Conservation (phyloP, 1,284 basidiomycete genomes). For the Melanopsichium pennsylvanicum region DNA sequence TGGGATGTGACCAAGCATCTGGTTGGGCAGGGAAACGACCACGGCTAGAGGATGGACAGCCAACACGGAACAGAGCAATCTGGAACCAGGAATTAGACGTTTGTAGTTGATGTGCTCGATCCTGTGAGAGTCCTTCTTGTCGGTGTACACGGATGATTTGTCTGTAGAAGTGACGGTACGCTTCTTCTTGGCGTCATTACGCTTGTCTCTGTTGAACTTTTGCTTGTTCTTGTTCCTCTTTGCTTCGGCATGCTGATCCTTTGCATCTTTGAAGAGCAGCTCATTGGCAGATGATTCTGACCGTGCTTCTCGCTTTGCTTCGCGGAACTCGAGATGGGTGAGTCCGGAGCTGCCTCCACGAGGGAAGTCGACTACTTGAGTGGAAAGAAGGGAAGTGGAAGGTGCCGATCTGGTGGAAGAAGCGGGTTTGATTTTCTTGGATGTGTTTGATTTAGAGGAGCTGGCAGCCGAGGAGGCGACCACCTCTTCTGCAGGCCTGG, state of each 20-base stretch:
- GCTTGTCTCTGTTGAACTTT: conserved; percentile 51
- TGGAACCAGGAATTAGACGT: conserved; percentile 85
- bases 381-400: conserved; percentile 38
- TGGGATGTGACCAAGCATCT: conserved; percentile 91
- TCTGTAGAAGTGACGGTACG: conserved; percentile 14
- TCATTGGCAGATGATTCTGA: conserved; percentile 80
- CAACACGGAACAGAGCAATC: conserved; percentile 84
- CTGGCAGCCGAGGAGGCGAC: conserved; percentile 27
- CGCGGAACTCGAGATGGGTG: conserved; percentile 89
- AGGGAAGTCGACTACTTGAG: conserved; percentile 80
- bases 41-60: conserved; percentile 88
- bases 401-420: conserved; percentile 9
- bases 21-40: conserved; percentile 90
- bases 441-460: conserved; percentile 21
- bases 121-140: conserved; percentile 70
- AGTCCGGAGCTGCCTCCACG: conserved; percentile 79
- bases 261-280: conserved; percentile 70
- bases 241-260: conserved; percentile 25
- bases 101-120: conserved; percentile 96
- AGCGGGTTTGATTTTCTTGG: conserved; percentile 31
- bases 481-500: conserved; percentile 32
- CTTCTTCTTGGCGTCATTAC: conserved; percentile 65
- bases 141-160: conserved; percentile 2
- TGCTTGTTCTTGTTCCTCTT: conserved; percentile 51
- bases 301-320: conserved; percentile 81